Evolutionary conservation across 2,329 filamentous ascomycete species (phyloP).

Genomic region (Colletotrichum tropicale): DNA sequence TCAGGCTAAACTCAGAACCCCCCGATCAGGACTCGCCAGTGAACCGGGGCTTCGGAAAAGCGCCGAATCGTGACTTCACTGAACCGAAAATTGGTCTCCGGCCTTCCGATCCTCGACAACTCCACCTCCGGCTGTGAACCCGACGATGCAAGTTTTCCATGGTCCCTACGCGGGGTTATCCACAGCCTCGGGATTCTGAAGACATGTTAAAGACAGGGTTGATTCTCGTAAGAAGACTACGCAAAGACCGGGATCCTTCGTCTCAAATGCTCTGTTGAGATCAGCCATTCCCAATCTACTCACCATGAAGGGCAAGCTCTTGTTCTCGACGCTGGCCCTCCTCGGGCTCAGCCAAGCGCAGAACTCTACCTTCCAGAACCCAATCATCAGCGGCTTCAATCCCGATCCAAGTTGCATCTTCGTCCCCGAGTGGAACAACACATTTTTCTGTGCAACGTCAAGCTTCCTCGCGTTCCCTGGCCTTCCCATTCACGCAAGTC

Average conservation of each 20-base stretch:
- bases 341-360: background rate
- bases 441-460: constrained; percentile 56
- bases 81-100: background rate
- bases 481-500: constrained; percentile 56
- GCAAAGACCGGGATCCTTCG: no score
- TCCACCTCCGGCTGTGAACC: fast-evolving
- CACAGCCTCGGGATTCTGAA: fast-evolving
- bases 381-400: constrained; percentile 54
- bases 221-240: background rate
- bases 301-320: background rate
- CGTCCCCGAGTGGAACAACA: constrained; percentile 41
- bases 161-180: background rate
- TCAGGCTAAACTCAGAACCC: background rate
- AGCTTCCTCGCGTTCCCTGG: constrained; percentile 59
- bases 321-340: background rate
- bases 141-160: background rate
- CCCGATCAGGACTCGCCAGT: background rate
- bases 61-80: background rate
- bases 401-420: constrained; percentile 52
- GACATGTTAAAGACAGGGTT: background rate
- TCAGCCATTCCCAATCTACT: background rate
- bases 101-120: background rate
- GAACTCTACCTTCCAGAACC: constrained; percentile 40
- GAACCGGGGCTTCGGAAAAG: constrained; percentile 1
- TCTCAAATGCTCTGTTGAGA: no score